Evolutionary conservation across 2,329 filamentous ascomycete species (phyloP).

Genomic region (Trichophaea hybrida): DNA sequence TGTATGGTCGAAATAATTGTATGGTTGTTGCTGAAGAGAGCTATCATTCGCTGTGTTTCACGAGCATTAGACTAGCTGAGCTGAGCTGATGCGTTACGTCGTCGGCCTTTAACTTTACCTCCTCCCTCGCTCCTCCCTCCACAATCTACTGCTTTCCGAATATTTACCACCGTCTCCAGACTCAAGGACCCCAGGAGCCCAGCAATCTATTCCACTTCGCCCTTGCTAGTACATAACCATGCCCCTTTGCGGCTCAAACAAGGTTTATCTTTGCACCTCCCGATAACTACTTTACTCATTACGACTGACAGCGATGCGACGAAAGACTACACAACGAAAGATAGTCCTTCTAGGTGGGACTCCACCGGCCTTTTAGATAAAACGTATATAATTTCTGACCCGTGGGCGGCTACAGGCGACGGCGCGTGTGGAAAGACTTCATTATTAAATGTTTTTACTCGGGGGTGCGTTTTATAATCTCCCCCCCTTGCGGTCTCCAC

Average conservation of each 20-base stretch:
- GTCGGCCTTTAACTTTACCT: conserved; percentile 8
- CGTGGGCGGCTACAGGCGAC: conserved; percentile 54
- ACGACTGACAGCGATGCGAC: neutral
- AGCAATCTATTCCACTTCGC: neutral
- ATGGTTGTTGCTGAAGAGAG: too few species aligned
- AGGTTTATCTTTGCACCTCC: conserved; percentile 10
- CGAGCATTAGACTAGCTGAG: too few species aligned
- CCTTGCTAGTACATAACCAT: conserved; percentile 28
- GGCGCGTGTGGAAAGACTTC: conserved; percentile 97
- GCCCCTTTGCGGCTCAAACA: conserved; percentile 54
- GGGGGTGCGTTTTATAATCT: conserved; percentile 50
- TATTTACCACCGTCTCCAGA: conserved; percentile 4
- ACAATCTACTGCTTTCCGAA: neutral
- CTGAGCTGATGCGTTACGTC: neutral
- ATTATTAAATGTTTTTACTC: conserved; percentile 91
- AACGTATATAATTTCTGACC: neutral
- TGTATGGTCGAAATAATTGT: too few species aligned
- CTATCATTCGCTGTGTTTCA: too few species aligned
- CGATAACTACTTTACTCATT: neutral
- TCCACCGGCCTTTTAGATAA: conserved; percentile 1
- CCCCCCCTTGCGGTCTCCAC: neutral
- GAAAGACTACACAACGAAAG: conserved; percentile 78
- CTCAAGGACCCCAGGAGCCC: neutral
- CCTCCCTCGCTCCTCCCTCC: neutral
- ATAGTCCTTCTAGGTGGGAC: conserved; percentile 57